Percentiles rank a stretch among this genome's conserved stretches.
These are phyloP conservation scores for Agroathelia rolfsii DNA, from an alignment of 1,284 basidiomycete species.

Conservation along the genomic window DNA sequence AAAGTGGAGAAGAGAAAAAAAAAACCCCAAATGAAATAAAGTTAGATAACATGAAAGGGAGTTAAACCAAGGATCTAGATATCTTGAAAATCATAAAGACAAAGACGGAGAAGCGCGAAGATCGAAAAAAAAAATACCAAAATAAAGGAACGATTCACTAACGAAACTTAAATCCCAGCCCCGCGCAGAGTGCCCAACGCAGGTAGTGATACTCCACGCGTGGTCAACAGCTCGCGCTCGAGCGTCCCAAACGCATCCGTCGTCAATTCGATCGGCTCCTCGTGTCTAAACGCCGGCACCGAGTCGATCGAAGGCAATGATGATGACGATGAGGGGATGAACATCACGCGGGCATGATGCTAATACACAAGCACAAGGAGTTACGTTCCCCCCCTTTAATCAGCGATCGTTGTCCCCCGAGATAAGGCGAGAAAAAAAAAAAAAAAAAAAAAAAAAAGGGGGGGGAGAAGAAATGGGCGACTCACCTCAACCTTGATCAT, in stretches of 20 bases:
- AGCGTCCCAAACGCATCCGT: conserved; percentile 33
- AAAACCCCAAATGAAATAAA: no score
- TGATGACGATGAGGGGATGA: conserved; percentile 24
- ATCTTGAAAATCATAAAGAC: no score
- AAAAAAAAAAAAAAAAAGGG: conserved; percentile 3
- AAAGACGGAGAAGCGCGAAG: no score
- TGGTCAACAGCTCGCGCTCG: conserved; percentile 27
- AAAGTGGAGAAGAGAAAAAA: no score
- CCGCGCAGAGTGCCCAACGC: no score
- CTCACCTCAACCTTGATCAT: conserved; percentile 20
- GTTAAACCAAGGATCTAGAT: no score
- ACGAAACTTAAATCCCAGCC: no score
- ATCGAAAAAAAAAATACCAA: no score
- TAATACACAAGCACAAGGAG: conserved; percentile 13
- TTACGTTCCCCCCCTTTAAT: no score
- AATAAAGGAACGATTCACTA: no score
- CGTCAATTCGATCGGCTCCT: conserved; percentile 28
- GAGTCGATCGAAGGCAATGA: conserved; percentile 22
- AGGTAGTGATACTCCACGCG: conserved; percentile 31
- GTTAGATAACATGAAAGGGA: no score
- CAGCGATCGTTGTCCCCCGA: no score
- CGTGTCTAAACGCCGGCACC: conserved; percentile 29
- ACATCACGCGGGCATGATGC: conserved; percentile 30
- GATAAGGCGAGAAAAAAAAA: neutral
- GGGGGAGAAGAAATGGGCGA: conserved; percentile 5